Conservation (phyloP, 306 rosid genomes). For the Vicia villosa region DNA sequence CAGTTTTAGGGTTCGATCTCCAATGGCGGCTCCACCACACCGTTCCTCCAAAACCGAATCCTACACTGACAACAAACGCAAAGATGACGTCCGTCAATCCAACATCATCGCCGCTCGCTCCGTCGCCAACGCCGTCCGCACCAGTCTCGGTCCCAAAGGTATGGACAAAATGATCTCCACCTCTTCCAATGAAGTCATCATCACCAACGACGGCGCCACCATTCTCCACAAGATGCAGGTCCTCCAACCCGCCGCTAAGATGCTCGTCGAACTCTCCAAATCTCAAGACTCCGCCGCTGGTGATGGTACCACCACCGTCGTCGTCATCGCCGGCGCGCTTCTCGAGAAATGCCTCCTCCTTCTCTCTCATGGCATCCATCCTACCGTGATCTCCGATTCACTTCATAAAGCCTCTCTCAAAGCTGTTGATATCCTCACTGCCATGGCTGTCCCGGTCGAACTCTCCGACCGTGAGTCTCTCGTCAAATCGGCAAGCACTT, state of each 20-base stretch:
- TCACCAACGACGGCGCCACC: conserved; percentile 98
- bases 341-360: conserved; percentile 72
- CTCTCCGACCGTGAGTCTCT: conserved; percentile 86
- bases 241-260: conserved; percentile 95
- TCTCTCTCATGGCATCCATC: conserved; percentile 83
- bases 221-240: conserved; percentile 98
- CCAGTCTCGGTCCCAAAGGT: conserved; percentile 93
- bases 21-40: conserved; percentile 61
- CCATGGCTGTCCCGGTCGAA: conserved; percentile 96
- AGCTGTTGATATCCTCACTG: conserved; percentile 80
- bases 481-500: conserved; percentile 81
- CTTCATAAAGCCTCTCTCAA: conserved; percentile 77
- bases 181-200: conserved; percentile 88
- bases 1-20: conserved; percentile 37
- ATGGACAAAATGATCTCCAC: conserved; percentile 99
- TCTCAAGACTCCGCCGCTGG: conserved; percentile 96
- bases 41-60: conserved; percentile 85
- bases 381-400: conserved; percentile 82
- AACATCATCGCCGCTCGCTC: conserved; percentile 84
- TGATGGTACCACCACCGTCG: conserved; percentile 95
- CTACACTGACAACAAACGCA: conserved; percentile 93
- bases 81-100: conserved; percentile 89
- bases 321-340: conserved; percentile 83
- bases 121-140: conserved; percentile 88
- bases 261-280: conserved; percentile 96